Percentiles rank a stretch among this genome's conserved stretches.
These are phyloP conservation scores for Beauveria sp. DNA, from an alignment of 2,329 filamentous ascomycete species.

Conservation along the genomic window DNA sequence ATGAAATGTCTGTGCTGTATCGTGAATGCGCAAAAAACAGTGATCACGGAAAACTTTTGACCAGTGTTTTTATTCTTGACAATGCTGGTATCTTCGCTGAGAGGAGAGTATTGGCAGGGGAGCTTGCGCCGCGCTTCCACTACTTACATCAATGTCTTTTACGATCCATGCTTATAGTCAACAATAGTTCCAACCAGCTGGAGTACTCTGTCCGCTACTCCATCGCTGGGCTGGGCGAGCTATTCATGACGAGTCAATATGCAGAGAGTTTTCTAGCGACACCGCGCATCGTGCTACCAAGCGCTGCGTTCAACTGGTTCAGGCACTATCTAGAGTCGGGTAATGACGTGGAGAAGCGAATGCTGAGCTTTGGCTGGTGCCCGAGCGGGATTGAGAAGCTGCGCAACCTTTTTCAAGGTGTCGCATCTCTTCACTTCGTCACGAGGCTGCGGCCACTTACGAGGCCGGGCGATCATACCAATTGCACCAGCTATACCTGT, in stretches of 20 bases:
- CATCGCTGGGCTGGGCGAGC: slow-evolving; percentile 21
- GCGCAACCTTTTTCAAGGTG: slow-evolving; percentile 16
- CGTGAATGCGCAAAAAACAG: slow-evolving; percentile 10
- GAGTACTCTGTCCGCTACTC: slow-evolving; percentile 20
- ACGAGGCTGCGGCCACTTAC: slow-evolving; percentile 16
- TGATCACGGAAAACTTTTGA: background rate
- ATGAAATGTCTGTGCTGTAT: slow-evolving; percentile 15
- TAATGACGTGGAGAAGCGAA: slow-evolving; percentile 17
- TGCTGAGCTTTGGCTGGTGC: slow-evolving; percentile 25
- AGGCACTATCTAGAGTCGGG: slow-evolving; percentile 14
- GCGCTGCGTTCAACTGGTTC: slow-evolving; percentile 15
- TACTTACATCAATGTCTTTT: slow-evolving; percentile 17
- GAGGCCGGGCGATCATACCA: slow-evolving; percentile 16
- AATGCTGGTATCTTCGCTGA: slow-evolving; percentile 7
- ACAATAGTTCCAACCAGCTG: slow-evolving; percentile 14
- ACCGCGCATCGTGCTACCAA: slow-evolving; percentile 12
- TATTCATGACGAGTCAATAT: slow-evolving; percentile 15
- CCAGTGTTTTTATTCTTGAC: background rate
- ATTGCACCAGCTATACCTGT: slow-evolving; percentile 20
- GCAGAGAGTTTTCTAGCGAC: background rate
- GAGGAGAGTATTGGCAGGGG: slow-evolving; percentile 9
- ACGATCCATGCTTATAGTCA: slow-evolving; percentile 14
- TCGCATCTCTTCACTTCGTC: slow-evolving; percentile 19
- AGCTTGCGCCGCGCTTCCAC: slow-evolving; percentile 12
- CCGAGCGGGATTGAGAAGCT: slow-evolving; percentile 24